Evolutionary conservation across 805 yeast genomes (phyloP).

Genomic region (Starmerella lactis-condensi): DNA sequence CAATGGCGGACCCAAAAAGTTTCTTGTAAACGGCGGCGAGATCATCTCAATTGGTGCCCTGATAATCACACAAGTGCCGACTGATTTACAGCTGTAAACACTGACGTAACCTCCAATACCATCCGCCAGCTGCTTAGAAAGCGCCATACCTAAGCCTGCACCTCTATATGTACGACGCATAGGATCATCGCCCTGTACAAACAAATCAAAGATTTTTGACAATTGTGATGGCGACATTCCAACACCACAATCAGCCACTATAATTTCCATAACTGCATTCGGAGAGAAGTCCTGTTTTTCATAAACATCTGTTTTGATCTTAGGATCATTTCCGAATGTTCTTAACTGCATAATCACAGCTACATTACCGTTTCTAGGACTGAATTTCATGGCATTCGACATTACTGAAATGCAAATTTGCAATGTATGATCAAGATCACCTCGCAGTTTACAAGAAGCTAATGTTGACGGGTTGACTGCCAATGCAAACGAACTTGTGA

Average conservation of each 20-base stretch:
- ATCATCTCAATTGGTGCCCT: slow-evolving; percentile 13
- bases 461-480: slow-evolving; percentile 33
- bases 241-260: slow-evolving; percentile 79
- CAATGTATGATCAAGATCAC: slow-evolving; percentile 76
- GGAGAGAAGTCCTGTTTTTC: slow-evolving; percentile 5
- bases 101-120: slow-evolving; percentile 76
- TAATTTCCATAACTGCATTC: slow-evolving; percentile 33
- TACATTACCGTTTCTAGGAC: slow-evolving; percentile 37
- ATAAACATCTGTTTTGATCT: slow-evolving; percentile 7
- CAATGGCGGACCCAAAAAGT: slow-evolving; percentile 10
- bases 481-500: slow-evolving; percentile 50
- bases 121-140: slow-evolving; percentile 74
- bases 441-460: slow-evolving; percentile 41
- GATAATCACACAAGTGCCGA: slow-evolving; percentile 14
- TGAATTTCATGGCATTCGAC: slow-evolving; percentile 79
- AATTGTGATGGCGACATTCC: slow-evolving; percentile 75
- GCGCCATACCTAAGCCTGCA: slow-evolving; percentile 79
- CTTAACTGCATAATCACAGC: slow-evolving; percentile 13
- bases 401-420: slow-evolving; percentile 86
- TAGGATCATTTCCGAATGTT: slow-evolving; percentile 6
- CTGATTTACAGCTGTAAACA: slow-evolving; percentile 19
- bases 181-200: slow-evolving; percentile 93
- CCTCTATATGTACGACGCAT: slow-evolving; percentile 84
- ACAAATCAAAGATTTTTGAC: slow-evolving; percentile 80
- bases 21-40: slow-evolving; percentile 1